Percentiles rank a stretch among this genome's conserved stretches.
Evolutionary conservation across 495 filamentous ascomycete genomes (phyloP).

Genomic region (Podospora pseudocomata): DNA sequence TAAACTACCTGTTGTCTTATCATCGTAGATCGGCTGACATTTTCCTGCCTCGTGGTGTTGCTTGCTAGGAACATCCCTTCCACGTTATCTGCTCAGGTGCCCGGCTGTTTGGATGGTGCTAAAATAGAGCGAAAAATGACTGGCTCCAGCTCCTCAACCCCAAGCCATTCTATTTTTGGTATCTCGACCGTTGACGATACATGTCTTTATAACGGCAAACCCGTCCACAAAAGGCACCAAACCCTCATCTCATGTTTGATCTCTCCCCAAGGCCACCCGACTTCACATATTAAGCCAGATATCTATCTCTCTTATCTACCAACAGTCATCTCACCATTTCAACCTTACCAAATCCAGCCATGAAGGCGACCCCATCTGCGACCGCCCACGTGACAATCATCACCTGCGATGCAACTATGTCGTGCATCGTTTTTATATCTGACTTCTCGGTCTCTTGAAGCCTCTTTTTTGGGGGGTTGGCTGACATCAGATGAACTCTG

Average conservation of each 20-base stretch:
- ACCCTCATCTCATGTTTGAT: too few species aligned
- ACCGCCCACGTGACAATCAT: constrained; percentile 32
- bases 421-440: constrained; percentile 33
- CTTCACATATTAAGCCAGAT: neutral
- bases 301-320: neutral
- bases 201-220: too few species aligned
- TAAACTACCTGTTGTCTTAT: neutral
- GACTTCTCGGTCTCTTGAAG: neutral
- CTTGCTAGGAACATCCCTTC: neutral
- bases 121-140: neutral
- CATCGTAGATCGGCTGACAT: neutral
- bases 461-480: neutral
- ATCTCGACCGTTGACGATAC: neutral
- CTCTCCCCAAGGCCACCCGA: too few species aligned
- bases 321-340: neutral
- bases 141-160: neutral
- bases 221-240: too few species aligned
- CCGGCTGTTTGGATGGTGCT: neutral
- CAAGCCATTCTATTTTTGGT: neutral
- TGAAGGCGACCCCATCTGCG: neutral
- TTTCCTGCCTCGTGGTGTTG: neutral
- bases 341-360: neutral
- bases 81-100: neutral
- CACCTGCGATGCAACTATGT: constrained; percentile 39
- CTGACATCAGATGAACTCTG: too few species aligned